A percentile compares a stretch with the other conserved stretches of the same genome.
phyloP scores from a whole-genome alignment of 2,329 filamentous ascomycete species.

The Pseudohalonectria lignicola region DNA sequence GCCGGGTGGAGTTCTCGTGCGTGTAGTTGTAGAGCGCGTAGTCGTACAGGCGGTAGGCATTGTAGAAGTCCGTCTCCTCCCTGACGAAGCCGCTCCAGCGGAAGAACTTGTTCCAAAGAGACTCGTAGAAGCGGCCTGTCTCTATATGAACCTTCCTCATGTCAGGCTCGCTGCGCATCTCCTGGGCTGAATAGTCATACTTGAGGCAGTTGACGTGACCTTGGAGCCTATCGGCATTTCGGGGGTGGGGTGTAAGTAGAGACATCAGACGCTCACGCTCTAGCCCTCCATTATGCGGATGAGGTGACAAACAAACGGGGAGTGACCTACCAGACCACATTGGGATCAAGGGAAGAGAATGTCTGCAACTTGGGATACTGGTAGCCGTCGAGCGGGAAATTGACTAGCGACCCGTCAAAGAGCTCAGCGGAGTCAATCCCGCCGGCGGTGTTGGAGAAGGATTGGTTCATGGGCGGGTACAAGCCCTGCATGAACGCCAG shows the following conservation, averaged over 20 bases:
- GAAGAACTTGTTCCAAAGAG: conserved; percentile 26
- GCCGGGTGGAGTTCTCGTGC: conserved; percentile 31
- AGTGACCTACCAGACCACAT: background rate
- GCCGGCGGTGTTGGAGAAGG: conserved; percentile 24
- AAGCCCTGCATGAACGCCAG: conserved; percentile 73
- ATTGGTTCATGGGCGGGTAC: conserved; percentile 56
- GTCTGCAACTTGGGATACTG: conserved; percentile 64
- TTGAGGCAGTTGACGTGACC: conserved; percentile 25
- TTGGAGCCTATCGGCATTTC: conserved; percentile 18
- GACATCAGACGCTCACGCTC: background rate
- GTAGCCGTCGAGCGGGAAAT: conserved; percentile 64
- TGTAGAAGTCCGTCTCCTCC: conserved; percentile 27
- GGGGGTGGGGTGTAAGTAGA: conserved; percentile 2
- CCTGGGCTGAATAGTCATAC: conserved; percentile 17
- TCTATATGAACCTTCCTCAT: conserved; percentile 2
- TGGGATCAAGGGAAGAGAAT: conserved; percentile 29
- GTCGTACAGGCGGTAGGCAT: conserved; percentile 44
- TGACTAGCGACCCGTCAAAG: conserved; percentile 36
- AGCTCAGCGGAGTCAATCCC: conserved; percentile 13
- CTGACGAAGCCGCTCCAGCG: conserved; percentile 20
- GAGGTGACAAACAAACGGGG: too few species aligned
- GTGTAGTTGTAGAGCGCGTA: conserved; percentile 41
- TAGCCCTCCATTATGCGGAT: too few species aligned
- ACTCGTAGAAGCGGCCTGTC: conserved; percentile 37
- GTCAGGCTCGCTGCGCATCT: conserved; percentile 12